Evolutionary conservation across 2,329 filamentous ascomycete genomes (phyloP).

Genomic region (Venturia carpophila): DNA sequence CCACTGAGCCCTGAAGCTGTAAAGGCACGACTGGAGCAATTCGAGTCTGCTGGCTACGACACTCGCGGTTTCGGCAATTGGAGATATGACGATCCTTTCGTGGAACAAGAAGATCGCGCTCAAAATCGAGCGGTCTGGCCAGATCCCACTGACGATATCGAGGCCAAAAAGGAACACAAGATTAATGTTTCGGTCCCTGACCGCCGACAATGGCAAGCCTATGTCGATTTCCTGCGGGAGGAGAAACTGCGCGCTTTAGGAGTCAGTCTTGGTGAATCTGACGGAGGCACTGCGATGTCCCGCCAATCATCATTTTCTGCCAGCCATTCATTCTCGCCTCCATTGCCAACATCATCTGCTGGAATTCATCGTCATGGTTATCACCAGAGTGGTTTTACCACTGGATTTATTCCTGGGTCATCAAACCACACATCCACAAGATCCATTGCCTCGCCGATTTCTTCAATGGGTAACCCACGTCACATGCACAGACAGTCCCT

Average conservation of each 20-base stretch:
- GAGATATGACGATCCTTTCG: background rate
- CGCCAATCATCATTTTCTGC: conserved; percentile 70
- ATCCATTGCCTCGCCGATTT: conserved; percentile 64
- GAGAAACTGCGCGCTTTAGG: conserved; percentile 88
- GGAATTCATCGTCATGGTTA: conserved; percentile 57
- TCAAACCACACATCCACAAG: conserved; percentile 52
- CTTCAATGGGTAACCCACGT: conserved; percentile 51
- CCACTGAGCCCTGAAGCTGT: conserved; percentile 18
- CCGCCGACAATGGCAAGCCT: conserved; percentile 65
- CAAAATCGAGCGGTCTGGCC: conserved; percentile 67
- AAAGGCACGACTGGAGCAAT: conserved; percentile 14
- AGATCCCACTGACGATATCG: conserved; percentile 48
- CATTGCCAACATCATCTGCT: conserved; percentile 69
- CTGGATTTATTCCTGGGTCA: conserved; percentile 43
- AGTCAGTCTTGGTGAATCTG: conserved; percentile 71
- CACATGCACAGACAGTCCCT: conserved; percentile 65
- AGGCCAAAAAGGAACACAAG: conserved; percentile 46
- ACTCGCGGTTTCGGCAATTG: conserved; percentile 19
- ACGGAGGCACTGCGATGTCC: conserved; percentile 54
- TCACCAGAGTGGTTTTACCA: conserved; percentile 46
- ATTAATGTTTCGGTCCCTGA: conserved; percentile 63
- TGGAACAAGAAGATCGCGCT: conserved; percentile 15
- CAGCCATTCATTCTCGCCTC: conserved; percentile 72
- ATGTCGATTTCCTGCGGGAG: conserved; percentile 76
- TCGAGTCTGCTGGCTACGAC: conserved; percentile 20